These are phyloP conservation scores for Cornus florida DNA, from an alignment of 148 eudicot genomes.

Conservation along the genomic window DNA sequence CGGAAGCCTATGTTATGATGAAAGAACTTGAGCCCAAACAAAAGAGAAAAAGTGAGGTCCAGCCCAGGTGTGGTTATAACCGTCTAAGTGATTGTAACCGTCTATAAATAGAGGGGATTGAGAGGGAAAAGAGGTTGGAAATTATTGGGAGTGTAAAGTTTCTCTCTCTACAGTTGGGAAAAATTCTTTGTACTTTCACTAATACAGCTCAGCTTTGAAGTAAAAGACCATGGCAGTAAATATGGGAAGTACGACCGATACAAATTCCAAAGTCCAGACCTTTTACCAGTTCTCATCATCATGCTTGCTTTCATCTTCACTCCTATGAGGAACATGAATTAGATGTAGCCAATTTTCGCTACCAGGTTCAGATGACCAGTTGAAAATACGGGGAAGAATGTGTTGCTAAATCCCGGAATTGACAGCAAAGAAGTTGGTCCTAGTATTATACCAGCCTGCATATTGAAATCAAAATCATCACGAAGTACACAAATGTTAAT, in stretches of 20 bases:
- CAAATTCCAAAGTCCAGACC: constrained; percentile 31
- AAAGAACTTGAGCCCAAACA: no score
- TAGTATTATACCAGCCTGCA: constrained; percentile 34
- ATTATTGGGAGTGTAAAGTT: no score
- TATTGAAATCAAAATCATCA: neutral
- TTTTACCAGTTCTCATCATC: constrained; percentile 18
- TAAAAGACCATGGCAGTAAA: neutral
- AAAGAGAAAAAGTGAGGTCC: no score
- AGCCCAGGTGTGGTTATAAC: no score
- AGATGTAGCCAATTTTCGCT: constrained; percentile 32
- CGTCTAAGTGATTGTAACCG: no score
- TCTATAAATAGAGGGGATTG: no score
- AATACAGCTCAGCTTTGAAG: neutral
- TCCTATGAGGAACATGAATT: constrained; percentile 35
- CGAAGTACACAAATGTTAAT: neutral
- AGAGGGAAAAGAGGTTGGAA: no score
- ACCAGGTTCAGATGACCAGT: constrained; percentile 18
- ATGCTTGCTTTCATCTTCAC: constrained; percentile 36
- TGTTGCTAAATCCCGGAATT: neutral
- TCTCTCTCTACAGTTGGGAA: no score
- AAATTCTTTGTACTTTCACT: no score
- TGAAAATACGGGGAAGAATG: constrained; percentile 30
- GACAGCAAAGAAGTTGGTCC: constrained; percentile 31
- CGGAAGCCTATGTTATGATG: no score
- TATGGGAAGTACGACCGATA: constrained; percentile 15